phyloP scores from a whole-genome alignment of 768 basidiomycete genomes.

The Trametes elegans region DNA sequence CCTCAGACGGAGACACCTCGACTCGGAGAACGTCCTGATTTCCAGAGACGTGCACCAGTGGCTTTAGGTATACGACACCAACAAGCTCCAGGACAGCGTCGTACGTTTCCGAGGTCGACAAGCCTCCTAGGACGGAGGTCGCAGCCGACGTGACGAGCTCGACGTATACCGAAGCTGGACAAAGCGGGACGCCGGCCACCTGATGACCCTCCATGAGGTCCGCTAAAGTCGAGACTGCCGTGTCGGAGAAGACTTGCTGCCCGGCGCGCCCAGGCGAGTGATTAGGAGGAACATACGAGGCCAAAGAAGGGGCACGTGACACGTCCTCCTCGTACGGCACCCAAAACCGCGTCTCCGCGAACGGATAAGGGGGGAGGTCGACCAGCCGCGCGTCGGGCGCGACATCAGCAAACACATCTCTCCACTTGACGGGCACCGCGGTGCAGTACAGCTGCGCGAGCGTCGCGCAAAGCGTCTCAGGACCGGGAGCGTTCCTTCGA shows the following conservation, averaged over 20 bases:
- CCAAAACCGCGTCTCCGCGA: conserved; percentile 57
- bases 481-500: conserved; percentile 41
- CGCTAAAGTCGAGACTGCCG: conserved; percentile 44
- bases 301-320: too few species aligned
- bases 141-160: conserved; percentile 53
- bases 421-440: conserved; percentile 48
- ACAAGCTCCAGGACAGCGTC: conserved; percentile 41
- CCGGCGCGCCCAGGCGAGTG: too few species aligned
- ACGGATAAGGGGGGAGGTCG: conserved; percentile 66
- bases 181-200: conserved; percentile 47
- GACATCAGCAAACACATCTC: conserved; percentile 48
- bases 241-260: conserved; percentile 47
- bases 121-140: conserved; percentile 34
- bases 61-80: conserved; percentile 47
- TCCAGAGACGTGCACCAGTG: conserved; percentile 46
- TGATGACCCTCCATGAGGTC: conserved; percentile 52
- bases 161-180: conserved; percentile 65
- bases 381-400: conserved; percentile 37
- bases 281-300: too few species aligned
- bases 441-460: conserved; percentile 50
- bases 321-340: conserved; percentile 42
- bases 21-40: conserved; percentile 38
- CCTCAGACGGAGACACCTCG: conserved; percentile 17
- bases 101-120: conserved; percentile 27
- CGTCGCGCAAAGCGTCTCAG: conserved; percentile 43